These are phyloP conservation scores for Flaveria robusta DNA, from an alignment of 129 eudicot species.

Conservation along the genomic window DNA sequence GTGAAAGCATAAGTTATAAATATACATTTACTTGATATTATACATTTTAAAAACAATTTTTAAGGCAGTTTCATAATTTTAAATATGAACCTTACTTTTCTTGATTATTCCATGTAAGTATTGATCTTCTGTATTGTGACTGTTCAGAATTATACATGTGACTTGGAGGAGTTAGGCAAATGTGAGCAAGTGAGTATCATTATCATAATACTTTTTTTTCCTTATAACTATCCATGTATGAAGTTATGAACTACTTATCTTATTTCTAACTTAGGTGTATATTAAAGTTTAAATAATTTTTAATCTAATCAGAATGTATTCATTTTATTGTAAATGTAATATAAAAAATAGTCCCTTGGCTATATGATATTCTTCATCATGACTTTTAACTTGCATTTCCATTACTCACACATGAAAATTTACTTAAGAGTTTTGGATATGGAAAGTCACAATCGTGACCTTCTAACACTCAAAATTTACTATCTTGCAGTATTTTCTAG, in stretches of 20 bases:
- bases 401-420: too few relatives aligned
- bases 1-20: constrained; percentile 33
- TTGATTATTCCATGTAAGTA: constrained; percentile 23
- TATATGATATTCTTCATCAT: too few relatives aligned
- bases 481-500: constrained; percentile 60
- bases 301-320: neutral
- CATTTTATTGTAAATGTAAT: neutral
- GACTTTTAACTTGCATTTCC: too few relatives aligned
- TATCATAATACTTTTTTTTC: constrained; percentile 1
- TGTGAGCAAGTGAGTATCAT: constrained; percentile 60
- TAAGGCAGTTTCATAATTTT: neutral
- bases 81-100: neutral
- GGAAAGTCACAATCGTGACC: neutral
- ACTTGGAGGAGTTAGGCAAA: constrained; percentile 56
- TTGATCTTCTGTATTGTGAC: constrained; percentile 32
- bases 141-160: constrained; percentile 59
- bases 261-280: too few relatives aligned
- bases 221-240: neutral
- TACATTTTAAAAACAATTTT: neutral
- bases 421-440: neutral
- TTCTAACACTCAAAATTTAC: neutral
- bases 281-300: neutral
- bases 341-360: neutral
- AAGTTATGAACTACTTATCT: too few relatives aligned
- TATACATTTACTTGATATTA: neutral